Base-by-base conservation (phyloP, 805 yeast species). In the Brettanomyces custersianus region DNA sequence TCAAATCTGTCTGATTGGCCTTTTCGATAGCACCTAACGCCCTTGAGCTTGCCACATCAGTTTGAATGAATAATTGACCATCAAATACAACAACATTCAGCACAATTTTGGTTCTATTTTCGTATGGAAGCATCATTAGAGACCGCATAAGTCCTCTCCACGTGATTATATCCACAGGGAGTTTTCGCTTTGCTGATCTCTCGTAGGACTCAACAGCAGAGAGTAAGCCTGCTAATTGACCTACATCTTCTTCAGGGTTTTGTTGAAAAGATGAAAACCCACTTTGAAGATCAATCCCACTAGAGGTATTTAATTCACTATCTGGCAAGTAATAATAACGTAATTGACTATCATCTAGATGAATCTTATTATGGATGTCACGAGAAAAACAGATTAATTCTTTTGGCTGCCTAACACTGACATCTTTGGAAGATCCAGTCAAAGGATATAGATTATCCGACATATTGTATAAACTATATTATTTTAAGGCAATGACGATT, bases 141-240 rank as follows among this genome's bases (percentile, higher is more conserved):
- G 74, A 72, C 22, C 87, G 77, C 77, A 90, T 74, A 24, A 85
- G 58, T 1, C 96, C 97, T 47, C 96, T 67, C 71, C 84, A 86
- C 0, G 95, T 77, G 17, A 92, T 63, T 21, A 92, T 70, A 47
- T 86, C 83, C 2, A 74, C 72, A 20, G 70, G 69, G 2, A 72
- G 50, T 41, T 70, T 75, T n/a, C 48, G 47, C 1, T 65, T 65
- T 15, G 58, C 51, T 8, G 49, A 43, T 39, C 62, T 55, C 55
- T 92, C 97, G 47, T 72, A 62, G 5, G 60, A 46, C 41, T 65
- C 60, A 5, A 92, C 49, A 1, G 83, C 74, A 20, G 52, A 47
- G 26, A 92, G 56, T 4, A 82, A 59, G 0, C 79, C 74, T 29
- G 68, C 66, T 36, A 88, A 65, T 40, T 52, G 54, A 1, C 80